Evolutionary conservation across 1,139 yeast species (phyloP), one percentile per base, ranked within the genome.

Genomic region (Hansenula sp.): DNA sequence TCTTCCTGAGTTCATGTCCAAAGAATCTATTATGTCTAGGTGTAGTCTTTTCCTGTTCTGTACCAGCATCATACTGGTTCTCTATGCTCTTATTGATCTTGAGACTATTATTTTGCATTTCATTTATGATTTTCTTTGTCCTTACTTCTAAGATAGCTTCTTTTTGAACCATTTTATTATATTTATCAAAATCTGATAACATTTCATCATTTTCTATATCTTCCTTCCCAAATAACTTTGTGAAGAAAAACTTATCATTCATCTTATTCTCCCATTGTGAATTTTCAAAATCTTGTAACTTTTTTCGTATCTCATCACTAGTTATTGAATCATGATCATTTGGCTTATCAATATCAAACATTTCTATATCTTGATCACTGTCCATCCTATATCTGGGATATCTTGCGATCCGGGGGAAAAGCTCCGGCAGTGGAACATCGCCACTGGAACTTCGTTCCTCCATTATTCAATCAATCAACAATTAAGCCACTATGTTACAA

Each of bases 161-260:
- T 31, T 45, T 34, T 21, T 45, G 48, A 2, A 55, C 51, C 51
- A 52, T 44, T 12, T 39, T 29, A 28, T 55, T 56, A 34, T 55
- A 55, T 18, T 36, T 34, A 16, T 46, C 52, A 37, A 55, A 55
- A 38, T 53, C 59, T 24, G 48, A 43, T 3, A 43, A 31, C 4
- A 19, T 31, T 11, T 32, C 29, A 44, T 44, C 48, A 4, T 38
- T 39, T 13, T 19, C 34, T 3, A 34, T 10, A 9, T 32, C 29
- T 2, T 35, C 43, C 6, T 39, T 39, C 1, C 47, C 52, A 24
- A 50, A 43, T 27, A 51, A 29, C 37, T 41, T 39, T 3, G 56
- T 44, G 34, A 44, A 55, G 43, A 50, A 55, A 42, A 54, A 53
- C 41, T 46, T 47, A 26, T 47, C 56, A 19, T 47, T 46, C 0